These are phyloP conservation scores for Rhynchospora tenuis DNA, from an alignment of 176 grass and related monocot genomes.

Conservation along the genomic window DNA sequence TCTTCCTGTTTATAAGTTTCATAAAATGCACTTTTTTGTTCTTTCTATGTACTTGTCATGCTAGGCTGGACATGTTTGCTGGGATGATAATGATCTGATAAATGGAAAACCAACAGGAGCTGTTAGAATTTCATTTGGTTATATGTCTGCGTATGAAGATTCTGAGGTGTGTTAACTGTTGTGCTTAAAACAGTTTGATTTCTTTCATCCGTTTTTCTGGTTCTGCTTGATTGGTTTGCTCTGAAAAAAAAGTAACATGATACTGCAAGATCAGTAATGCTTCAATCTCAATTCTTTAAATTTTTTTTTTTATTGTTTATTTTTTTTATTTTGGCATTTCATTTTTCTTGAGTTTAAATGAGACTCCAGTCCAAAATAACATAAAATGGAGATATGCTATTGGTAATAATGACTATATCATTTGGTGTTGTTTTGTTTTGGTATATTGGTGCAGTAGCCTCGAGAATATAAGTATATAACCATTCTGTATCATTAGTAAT, in stretches of 20 bases:
- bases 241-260: not conserved
- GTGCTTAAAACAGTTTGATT: slow-evolving; percentile 12
- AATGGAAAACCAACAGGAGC: slow-evolving; percentile 89
- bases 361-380: not conserved
- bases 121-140: slow-evolving; percentile 97
- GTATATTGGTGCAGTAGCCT: not conserved
- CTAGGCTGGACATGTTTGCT: slow-evolving; percentile 92
- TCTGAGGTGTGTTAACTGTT: slow-evolving; percentile 37
- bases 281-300: not conserved
- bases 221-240: not conserved
- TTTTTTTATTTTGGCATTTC: not conserved
- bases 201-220: not conserved
- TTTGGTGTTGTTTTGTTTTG: not conserved
- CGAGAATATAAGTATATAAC: not conserved
- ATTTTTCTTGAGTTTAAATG: not conserved
- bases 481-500: not conserved
- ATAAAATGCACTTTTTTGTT: slow-evolving; percentile 23
- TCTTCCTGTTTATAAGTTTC: slow-evolving; percentile 12
- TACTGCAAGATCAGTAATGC: not conserved
- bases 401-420: slow-evolving; percentile 2
- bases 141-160: slow-evolving; percentile 88
- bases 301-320: not conserved
- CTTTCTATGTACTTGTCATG: slow-evolving; percentile 18
- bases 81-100: slow-evolving; percentile 96
- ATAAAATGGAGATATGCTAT: not conserved